Base-by-base conservation (phyloP, 208 protist genomes). In the Acanthamoeba castellanii region DNA sequence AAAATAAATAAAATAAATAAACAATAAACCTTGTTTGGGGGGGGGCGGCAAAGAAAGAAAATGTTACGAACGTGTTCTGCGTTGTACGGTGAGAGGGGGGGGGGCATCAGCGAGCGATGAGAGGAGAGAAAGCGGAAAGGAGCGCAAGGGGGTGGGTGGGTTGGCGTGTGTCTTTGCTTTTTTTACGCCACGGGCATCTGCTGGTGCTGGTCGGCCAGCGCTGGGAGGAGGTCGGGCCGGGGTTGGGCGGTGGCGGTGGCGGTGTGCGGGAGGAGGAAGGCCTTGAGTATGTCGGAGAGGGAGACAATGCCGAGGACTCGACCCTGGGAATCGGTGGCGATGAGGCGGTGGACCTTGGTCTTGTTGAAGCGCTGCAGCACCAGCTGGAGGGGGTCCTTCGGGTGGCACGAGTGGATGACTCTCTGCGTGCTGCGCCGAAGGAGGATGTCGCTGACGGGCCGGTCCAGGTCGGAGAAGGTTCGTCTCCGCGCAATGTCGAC, bases 301-400 rank as follows among this genome's bases (percentile, higher is more conserved):
- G 96, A 97, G 25, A 97, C 52, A 5, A 97, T 96, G 42, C 96
- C 96, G 47, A 96, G 95, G 2, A 97, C 95, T 27, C 95, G 82
- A 27, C 85, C 91, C n/a, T 13, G 61, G 11, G 27, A 34, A 50
- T 97, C 96, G 3, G 96, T 70, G 50, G 55, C 64, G 64, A 97
- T 94, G 50, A 96, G 95, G 61, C 96, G 66, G 66, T 97, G 96
- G 20, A 97, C 95, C 91, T 96, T 96, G 34, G 66, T 94, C 37
- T 84, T 74, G 61, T 78, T 76, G 68, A 95, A 93, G 22, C 94
- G 93, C 37, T 94, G 59, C 82, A 97, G 61, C 20, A 96, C 93
- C 57, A 81, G 61, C 32, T 74, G 68, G 5, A 97, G 74, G 59
- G 93, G 95, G 91, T 97, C 96, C 18, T 74, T 81, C 52, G 72